A percentile compares a stretch with the other conserved stretches of the same genome.
These are phyloP conservation scores for Diaporthe ilicicola DNA, from an alignment of 2,329 filamentous ascomycete species.

Conservation along the genomic window DNA sequence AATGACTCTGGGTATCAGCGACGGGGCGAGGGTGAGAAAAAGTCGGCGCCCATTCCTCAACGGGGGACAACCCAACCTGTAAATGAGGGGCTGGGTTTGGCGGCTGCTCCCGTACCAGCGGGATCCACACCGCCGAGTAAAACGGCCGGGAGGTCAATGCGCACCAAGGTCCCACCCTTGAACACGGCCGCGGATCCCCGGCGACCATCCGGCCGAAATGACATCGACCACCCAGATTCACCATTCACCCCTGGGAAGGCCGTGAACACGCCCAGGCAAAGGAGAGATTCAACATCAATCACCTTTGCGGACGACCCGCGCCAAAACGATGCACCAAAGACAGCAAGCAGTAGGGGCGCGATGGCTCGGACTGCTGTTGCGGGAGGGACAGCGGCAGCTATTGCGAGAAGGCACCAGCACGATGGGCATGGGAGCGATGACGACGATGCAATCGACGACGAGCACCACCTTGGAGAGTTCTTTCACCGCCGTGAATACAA, in stretches of 20 bases:
- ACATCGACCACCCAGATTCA: constrained; percentile 32
- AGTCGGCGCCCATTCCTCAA: constrained; percentile 32
- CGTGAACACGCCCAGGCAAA: constrained; percentile 35
- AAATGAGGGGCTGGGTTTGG: constrained; percentile 1
- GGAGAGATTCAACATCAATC: constrained; percentile 29
- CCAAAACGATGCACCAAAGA: constrained; percentile 24
- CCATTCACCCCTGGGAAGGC: constrained; percentile 36
- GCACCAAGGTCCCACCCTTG: constrained; percentile 27
- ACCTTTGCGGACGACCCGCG: constrained; percentile 14
- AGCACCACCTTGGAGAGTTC: constrained; percentile 49
- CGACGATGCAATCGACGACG: constrained; percentile 37
- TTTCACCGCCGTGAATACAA: constrained; percentile 52
- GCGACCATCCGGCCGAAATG: constrained; percentile 25
- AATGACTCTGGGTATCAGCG: constrained; percentile 57
- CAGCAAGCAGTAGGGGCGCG: constrained; percentile 1
- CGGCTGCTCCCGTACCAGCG: constrained; percentile 28
- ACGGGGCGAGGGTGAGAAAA: constrained; percentile 54
- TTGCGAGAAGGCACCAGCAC: constrained; percentile 25
- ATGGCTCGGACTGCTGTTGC: constrained; percentile 30
- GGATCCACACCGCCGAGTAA: constrained; percentile 26
- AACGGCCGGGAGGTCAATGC: constrained; percentile 31
- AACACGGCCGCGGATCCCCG: constrained; percentile 25
- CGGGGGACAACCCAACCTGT: constrained; percentile 12
- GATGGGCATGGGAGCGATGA: constrained; percentile 44
- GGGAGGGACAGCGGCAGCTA: constrained; percentile 17